Base-by-base conservation (phyloP, 106 monocot genomes). In the Allium fistulosum region DNA sequence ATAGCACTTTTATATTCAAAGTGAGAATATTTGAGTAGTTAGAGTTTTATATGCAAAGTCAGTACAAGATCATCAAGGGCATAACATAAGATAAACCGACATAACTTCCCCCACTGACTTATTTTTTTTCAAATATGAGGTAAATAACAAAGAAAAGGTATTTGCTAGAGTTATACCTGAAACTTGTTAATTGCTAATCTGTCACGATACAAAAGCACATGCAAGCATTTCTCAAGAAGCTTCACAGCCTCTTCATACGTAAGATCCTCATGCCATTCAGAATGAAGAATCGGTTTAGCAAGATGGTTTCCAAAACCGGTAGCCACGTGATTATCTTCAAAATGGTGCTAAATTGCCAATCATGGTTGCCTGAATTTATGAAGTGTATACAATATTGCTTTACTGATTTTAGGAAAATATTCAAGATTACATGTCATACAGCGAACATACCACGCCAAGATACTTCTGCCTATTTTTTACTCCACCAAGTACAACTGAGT, bases 301-400 rank as follows among this genome's bases (percentile, higher is more conserved):
- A 91, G 72, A 75, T 91, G 91, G 75, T 91, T 91, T 9, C 91
- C 91, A 72, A 87, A 91, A 13, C 92, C 92, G 70, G 92, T 88
- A 18, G 92, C 92, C 26, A 92, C 78, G 74, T 92, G 92, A 69
- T 85, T 77, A 62, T 92, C 92, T 72, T 88, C 92, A 53, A 71
- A 92, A 70, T 92, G 92, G 85, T 81, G 28, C 92, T 85, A 69
- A 85, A 48, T 82, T 81, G 28, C 92, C 88, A 69, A 85, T 88
- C 92, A 92, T 88, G 49, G 72, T 81, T 61, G 88, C 92, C 92
- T 92, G 45, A 10, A 71, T 4, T 68, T 46, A 1, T 14, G 46
- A 6, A 11, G n/a, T 37, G 1, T 5, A 37, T 56, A 4, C 11
- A 63, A 26, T 15, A 69, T 55, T 13, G 7, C 46, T 63, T 15